Percentiles rank a stretch among this genome's conserved stretches.
phyloP scores from a whole-genome alignment of 768 basidiomycete genomes.

The Naganishia randhawae region DNA sequence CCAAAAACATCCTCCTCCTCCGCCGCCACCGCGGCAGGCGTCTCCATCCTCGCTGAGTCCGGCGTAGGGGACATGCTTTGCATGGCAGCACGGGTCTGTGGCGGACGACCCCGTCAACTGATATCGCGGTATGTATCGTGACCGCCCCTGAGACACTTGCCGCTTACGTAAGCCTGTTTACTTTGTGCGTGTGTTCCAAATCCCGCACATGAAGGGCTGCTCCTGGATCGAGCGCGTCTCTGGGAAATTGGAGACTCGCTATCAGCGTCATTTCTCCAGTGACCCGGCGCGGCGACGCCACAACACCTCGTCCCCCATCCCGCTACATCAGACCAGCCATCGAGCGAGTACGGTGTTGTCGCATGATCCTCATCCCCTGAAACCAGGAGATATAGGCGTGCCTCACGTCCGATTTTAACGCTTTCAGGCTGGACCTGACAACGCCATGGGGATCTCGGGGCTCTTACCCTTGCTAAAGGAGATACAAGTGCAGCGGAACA shows the following conservation, averaged over 20 bases:
- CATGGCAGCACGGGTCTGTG: too few species aligned
- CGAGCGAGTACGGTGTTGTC: too few species aligned
- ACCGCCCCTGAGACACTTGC: not conserved
- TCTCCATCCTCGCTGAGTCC: not conserved
- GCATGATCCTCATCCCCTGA: not conserved
- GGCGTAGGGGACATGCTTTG: not conserved
- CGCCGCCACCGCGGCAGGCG: not conserved
- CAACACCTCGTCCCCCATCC: too few species aligned
- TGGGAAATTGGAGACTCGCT: slow-evolving; percentile 3
- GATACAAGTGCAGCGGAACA: slow-evolving; percentile 71
- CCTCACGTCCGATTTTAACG: too few species aligned
- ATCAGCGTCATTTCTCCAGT: too few species aligned
- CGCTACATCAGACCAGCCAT: too few species aligned
- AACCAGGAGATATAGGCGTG: not conserved
- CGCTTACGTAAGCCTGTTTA: slow-evolving; percentile 1
- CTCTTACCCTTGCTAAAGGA: slow-evolving; percentile 84
- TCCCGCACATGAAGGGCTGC: not conserved
- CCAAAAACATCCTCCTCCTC: slow-evolving; percentile 30
- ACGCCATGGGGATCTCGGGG: slow-evolving; percentile 82
- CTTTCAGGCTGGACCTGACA: not conserved
- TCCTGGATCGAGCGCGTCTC: not conserved
- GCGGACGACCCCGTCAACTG: too few species aligned
- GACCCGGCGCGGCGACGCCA: too few species aligned
- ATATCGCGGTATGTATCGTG: not conserved
- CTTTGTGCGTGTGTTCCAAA: not conserved